Evolutionary conservation across 139 green algal genomes (phyloP), one percentile per base, ranked within the genome.

Genomic region (Coelastrella sp.): DNA sequence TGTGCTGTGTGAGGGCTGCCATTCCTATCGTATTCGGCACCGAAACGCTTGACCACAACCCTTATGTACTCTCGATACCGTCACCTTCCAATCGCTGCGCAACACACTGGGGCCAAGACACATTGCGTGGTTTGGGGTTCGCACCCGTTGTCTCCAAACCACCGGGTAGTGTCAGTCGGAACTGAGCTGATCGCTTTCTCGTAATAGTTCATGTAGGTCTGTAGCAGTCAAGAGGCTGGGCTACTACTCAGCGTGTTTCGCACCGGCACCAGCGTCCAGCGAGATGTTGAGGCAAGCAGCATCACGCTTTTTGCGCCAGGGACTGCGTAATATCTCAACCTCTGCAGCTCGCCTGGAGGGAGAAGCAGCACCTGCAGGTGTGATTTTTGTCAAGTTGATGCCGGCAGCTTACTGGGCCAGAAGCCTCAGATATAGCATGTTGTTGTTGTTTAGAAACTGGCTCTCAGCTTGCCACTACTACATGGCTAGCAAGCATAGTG

Each of bases 301-400:
- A 40, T 40, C 35, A 23, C 32, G 80, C 27, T 59, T 86, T n/a
- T 27, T 79, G 32, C n/a, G 79, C 35, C 64, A 67, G 25, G 79
- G 79, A 1, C 23, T 32, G 8, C 80, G 80, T 48, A 32, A 67
- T n/a, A 79, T 86, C 27, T 59, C 30, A 32, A 73, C 80, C 7
- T 63, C 48, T 25, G 80, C 80, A 71, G 80, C 80, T 43, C 37
- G 66, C 8, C 13, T 86, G 25, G 80, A 86, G 51, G 75, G 75
- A 27, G 80, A 86, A 57, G 80, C 80, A 57, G 80, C 80, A 67
- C 80, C 80, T 38, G 80, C 80, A 35, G 53, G 53, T 64, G n/a
- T n/a, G n/a, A n/a, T n/a, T n/a, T n/a, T n/a, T n/a, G n/a, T n/a
- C n/a, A n/a, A n/a, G n/a, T n/a, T n/a, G n/a, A n/a, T n/a, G 5